Percentiles rank a stretch among this genome's conserved stretches.
Evolutionary conservation across 2,329 filamentous ascomycete species (phyloP).

Genomic region (Penicillium griseofulvum): DNA sequence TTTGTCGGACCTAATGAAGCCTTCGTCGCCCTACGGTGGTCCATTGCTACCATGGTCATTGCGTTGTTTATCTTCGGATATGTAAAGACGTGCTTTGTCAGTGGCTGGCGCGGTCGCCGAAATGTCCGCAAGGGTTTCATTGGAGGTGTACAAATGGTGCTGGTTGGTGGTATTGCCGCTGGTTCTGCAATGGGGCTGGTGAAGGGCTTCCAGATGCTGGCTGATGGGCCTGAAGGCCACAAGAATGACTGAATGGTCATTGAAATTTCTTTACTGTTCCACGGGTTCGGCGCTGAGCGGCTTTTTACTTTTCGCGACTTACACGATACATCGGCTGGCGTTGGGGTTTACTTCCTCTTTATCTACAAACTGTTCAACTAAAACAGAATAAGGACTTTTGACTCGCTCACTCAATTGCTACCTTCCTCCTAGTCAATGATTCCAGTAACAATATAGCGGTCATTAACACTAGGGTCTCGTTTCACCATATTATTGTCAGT

Average conservation of each 20-base stretch:
- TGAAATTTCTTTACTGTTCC: neutral
- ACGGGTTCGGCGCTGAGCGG: neutral
- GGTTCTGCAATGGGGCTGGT: conserved; percentile 43
- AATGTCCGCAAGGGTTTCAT: conserved; percentile 35
- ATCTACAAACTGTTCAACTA: neutral
- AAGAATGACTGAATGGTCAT: conserved; percentile 3
- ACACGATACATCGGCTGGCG: neutral
- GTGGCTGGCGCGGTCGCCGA: conserved; percentile 35
- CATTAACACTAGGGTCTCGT: neutral
- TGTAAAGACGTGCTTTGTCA: conserved; percentile 46
- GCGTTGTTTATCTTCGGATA: conserved; percentile 53
- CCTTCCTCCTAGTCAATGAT: neutral
- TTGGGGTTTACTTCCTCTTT: neutral
- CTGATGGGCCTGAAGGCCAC: conserved; percentile 15
- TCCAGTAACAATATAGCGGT: neutral
- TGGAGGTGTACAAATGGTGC: conserved; percentile 41
- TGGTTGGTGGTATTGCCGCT: conserved; percentile 41
- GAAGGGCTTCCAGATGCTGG: conserved; percentile 38
- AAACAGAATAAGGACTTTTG: neutral
- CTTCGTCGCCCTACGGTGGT: conserved; percentile 67
- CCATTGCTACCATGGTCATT: conserved; percentile 52
- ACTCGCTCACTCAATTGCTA: too few relatives aligned
- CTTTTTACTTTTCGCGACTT: neutral
- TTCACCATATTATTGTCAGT: neutral
- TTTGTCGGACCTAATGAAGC: conserved; percentile 72